Conservation (phyloP, 2,329 filamentous ascomycete species). For the Diplodia intermedia region DNA sequence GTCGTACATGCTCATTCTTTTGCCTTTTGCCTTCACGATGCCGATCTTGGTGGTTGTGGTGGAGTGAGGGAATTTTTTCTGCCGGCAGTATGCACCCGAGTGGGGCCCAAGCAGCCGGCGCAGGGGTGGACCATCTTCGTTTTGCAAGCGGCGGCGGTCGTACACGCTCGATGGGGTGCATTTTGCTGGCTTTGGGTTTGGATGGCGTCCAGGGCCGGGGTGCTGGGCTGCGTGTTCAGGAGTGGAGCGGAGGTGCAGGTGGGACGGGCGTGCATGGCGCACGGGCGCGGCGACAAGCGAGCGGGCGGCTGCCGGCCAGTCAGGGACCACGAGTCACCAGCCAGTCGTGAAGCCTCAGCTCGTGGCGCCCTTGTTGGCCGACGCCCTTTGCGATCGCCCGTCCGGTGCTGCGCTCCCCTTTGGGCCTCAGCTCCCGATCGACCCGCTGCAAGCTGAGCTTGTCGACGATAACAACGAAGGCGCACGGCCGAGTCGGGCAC, state of each 20-base stretch:
- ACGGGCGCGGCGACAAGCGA: slow-evolving; percentile 3
- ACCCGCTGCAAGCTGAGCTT: slow-evolving; percentile 5
- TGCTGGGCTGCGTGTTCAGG: background rate
- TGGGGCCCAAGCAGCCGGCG: too few species aligned
- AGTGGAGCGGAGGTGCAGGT: background rate
- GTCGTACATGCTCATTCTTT: background rate
- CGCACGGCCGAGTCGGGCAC: background rate
- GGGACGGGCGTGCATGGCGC: background rate
- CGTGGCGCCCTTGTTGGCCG: slow-evolving; percentile 21
- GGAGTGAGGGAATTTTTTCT: too few species aligned
- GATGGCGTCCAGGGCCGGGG: too few species aligned
- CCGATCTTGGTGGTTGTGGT: too few species aligned
- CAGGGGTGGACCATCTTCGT: too few species aligned
- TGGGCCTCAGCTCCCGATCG: background rate
- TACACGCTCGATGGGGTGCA: too few species aligned
- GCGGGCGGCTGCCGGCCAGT: background rate
- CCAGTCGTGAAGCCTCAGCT: background rate
- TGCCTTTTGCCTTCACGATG: too few species aligned
- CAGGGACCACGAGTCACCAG: background rate
- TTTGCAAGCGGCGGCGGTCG: background rate
- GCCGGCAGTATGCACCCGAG: too few species aligned
- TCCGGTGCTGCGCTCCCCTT: background rate
- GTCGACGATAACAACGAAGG: background rate
- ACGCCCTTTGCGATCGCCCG: background rate
- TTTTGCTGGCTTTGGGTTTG: too few species aligned